Evolutionary conservation across 2,329 filamentous ascomycete species (phyloP).

Genomic region (Clonostachys rhizophaga): DNA sequence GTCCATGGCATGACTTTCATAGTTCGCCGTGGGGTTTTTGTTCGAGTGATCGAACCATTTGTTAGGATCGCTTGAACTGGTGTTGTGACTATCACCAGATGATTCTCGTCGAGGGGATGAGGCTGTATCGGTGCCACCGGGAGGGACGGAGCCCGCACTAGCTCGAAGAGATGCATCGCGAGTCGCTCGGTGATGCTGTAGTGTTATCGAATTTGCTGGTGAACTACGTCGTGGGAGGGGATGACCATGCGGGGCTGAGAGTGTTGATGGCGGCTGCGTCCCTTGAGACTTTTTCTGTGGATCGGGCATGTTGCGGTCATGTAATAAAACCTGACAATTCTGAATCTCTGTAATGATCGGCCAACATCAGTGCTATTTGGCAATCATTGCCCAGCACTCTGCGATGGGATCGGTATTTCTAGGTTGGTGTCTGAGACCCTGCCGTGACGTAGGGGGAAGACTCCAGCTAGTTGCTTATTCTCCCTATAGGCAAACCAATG

Average conservation of each 20-base stretch:
- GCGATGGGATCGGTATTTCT: too few species aligned
- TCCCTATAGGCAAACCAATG: neutral
- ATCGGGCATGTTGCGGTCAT: slow-evolving; percentile 20
- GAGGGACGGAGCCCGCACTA: slow-evolving; percentile 12
- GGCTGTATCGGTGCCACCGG: slow-evolving; percentile 4
- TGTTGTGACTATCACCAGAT: slow-evolving; percentile 43
- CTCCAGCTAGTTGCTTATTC: neutral
- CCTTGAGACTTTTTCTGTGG: slow-evolving; percentile 11
- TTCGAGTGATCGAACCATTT: slow-evolving; percentile 53
- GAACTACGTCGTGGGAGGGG: slow-evolving; percentile 37
- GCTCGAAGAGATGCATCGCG: slow-evolving; percentile 30
- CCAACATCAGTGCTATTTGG: too few species aligned
- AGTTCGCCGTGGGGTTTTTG: slow-evolving; percentile 36
- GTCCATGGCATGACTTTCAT: slow-evolving; percentile 41
- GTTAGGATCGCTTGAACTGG: slow-evolving; percentile 42
- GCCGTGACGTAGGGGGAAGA: neutral
- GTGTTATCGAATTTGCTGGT: slow-evolving; percentile 40
- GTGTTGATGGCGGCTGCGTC: slow-evolving; percentile 13
- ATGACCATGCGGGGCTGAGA: slow-evolving; percentile 10
- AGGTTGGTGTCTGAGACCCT: neutral
- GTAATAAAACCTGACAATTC: neutral
- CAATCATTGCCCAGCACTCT: too few species aligned
- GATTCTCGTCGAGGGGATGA: slow-evolving; percentile 29
- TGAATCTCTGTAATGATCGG: too few species aligned
- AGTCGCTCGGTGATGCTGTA: slow-evolving; percentile 38